Evolutionary conservation across 495 filamentous ascomycete genomes (phyloP).

Genomic region (Neurospora sp.): DNA sequence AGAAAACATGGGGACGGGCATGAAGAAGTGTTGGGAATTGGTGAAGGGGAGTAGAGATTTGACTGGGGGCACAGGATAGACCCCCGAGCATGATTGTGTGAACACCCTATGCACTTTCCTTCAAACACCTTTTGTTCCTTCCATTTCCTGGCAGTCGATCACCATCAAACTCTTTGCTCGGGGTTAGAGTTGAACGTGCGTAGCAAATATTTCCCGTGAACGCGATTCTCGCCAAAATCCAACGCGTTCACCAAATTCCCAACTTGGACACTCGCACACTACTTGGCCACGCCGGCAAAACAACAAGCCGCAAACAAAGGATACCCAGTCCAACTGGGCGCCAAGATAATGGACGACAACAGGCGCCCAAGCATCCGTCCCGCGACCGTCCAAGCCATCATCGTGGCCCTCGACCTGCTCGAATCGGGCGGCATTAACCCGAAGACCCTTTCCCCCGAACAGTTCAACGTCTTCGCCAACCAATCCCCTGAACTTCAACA

Average conservation of each 20-base stretch:
- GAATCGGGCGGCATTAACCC: constrained; percentile 25
- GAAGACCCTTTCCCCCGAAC: constrained; percentile 32
- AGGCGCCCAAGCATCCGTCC: too few species aligned
- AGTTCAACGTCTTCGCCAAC: constrained; percentile 41
- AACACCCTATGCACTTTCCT: neutral
- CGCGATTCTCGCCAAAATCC: neutral
- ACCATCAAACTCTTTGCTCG: neutral
- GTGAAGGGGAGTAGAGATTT: constrained; percentile 2
- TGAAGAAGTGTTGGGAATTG: constrained; percentile 38
- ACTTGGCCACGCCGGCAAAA: neutral
- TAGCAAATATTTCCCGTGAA: neutral
- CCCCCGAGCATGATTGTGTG: neutral
- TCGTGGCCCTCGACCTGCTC: constrained; percentile 31
- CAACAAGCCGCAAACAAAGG: neutral
- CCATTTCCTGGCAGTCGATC: neutral
- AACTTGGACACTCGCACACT: neutral
- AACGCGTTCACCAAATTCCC: neutral
- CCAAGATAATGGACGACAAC: neutral
- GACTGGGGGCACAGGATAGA: neutral
- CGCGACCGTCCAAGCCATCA: neutral
- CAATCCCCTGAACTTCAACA: constrained; percentile 35
- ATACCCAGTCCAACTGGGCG: neutral
- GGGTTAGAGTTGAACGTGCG: neutral
- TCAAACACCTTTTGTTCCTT: neutral
- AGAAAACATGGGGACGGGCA: constrained; percentile 39